Evolutionary conservation across 257 asterid species (phyloP), one percentile per base, ranked within the genome.

Genomic region (Echium plantagineum): DNA sequence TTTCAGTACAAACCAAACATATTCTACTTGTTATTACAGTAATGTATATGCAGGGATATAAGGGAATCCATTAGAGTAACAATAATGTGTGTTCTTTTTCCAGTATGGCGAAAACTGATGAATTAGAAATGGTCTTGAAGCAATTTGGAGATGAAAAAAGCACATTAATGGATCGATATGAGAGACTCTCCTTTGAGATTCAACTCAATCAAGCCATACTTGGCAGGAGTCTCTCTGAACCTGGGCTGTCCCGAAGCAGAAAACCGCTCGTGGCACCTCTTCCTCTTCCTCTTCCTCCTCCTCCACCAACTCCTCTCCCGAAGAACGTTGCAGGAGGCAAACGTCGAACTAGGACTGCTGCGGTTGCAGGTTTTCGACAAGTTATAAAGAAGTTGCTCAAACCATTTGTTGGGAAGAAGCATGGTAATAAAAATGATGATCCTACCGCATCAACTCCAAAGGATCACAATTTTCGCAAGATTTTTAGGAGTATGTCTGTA

Each of bases 131-230:
- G 35, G 71, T 59, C 13, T 57, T 63, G 17, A 72, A 19, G 63
- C 64, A 66, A 21, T 82, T 88, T 54, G 97, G 97, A 0, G 96
- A 84, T 55, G 94, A 80, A 46, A 78, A 88, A 28, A 90, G 98
- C 87, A 80, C 83, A 56, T 61, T 90, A 64, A 64, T 90, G 18
- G 97, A 91, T 75, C 71, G 63, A 62, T 84, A 80, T 69, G 96
- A 91, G 72, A 78, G 96, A 54, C 83, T 80, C 5, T 85, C 98
- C 0, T 85, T 91, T 52, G 96, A 91, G 85, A 76, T 85, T 65
- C 90, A 84, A 55, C 77, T 91, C 49, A 88, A 81, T 76, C 82
- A 78, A 72, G 98, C 95, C 31, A 83, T 91, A 62, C 81, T 88
- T 46, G 89, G 83, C 1, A 80, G 94, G 71, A 88, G 96, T 73